Evolutionary conservation across 2,329 filamentous ascomycete genomes (phyloP).

Genomic region (Sarocladium oryzae): DNA sequence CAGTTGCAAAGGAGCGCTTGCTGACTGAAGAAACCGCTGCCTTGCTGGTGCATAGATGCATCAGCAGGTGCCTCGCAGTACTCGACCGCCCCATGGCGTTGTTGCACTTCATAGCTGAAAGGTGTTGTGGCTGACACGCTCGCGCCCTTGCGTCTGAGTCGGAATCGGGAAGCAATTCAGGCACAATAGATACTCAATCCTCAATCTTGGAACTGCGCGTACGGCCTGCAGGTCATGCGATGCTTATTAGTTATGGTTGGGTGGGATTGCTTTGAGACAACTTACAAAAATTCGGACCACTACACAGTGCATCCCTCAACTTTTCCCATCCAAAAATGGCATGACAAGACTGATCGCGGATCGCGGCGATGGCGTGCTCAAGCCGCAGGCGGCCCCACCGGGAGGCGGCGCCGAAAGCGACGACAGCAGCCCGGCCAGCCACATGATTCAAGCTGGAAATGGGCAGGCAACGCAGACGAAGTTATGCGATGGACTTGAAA

Average conservation of each 20-base stretch:
- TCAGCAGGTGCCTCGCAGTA: neutral
- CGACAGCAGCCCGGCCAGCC: neutral
- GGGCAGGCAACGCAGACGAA: too few species aligned
- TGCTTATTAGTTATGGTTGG: too few species aligned
- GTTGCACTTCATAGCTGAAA: neutral
- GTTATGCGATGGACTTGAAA: too few species aligned
- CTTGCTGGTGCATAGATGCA: neutral
- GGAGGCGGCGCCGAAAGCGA: slow-evolving; percentile 1
- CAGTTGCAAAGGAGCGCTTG: neutral
- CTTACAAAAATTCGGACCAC: too few species aligned
- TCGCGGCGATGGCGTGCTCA: slow-evolving; percentile 6
- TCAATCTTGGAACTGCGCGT: too few species aligned
- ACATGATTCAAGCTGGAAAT: neutral
- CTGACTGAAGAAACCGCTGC: neutral
- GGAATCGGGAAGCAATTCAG: too few species aligned
- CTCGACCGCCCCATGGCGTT: neutral
- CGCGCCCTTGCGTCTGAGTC: too few species aligned
- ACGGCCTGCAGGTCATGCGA: too few species aligned
- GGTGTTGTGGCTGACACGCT: too few species aligned
- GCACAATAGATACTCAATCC: too few species aligned
- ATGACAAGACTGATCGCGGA: neutral
- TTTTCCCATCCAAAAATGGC: neutral
- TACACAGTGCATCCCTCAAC: neutral
- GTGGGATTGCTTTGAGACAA: too few species aligned
- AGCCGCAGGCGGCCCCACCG: neutral